A percentile compares a stretch with the other conserved stretches of the same genome.
These are phyloP conservation scores for Sporobolomyces phaffii DNA, from an alignment of 768 basidiomycete genomes.

Conservation along the genomic window DNA sequence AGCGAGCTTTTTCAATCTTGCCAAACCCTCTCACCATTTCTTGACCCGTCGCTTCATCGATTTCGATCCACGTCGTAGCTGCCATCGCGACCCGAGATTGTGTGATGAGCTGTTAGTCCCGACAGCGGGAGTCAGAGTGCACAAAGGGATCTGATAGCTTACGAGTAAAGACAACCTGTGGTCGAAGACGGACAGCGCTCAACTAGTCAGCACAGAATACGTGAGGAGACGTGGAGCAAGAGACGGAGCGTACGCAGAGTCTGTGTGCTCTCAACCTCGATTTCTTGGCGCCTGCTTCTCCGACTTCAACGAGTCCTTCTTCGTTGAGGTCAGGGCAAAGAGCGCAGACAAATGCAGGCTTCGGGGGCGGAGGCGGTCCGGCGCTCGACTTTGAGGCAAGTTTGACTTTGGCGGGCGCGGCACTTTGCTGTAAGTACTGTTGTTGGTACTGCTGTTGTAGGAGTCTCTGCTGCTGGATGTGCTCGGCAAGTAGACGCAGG, in stretches of 20 bases:
- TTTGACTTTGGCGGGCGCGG: neutral
- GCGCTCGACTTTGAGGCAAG: neutral
- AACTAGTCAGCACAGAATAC: neutral
- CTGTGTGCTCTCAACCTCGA: conserved; percentile 32
- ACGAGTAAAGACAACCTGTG: conserved; percentile 38
- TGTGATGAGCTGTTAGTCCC: too few species aligned
- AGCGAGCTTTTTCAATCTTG: conserved; percentile 80
- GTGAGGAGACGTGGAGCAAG: neutral
- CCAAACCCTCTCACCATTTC: conserved; percentile 70
- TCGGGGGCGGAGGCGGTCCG: neutral
- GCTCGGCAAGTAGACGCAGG: neutral
- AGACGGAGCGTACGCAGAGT: conserved; percentile 18
- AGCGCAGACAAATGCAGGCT: conserved; percentile 30
- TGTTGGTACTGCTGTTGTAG: neutral
- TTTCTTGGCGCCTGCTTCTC: conserved; percentile 28
- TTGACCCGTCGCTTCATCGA: conserved; percentile 50
- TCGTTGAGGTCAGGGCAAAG: conserved; percentile 40
- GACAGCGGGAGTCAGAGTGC: conserved; percentile 64
- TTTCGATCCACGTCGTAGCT: conserved; percentile 89
- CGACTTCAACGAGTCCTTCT: conserved; percentile 40
- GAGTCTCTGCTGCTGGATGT: neutral
- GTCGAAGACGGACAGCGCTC: neutral
- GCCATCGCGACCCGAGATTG: conserved; percentile 71
- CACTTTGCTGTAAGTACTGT: neutral
- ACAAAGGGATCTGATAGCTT: conserved; percentile 55